Base-by-base conservation (phyloP, 1,284 basidiomycete genomes). In the Trichosporon sp. region DNA sequence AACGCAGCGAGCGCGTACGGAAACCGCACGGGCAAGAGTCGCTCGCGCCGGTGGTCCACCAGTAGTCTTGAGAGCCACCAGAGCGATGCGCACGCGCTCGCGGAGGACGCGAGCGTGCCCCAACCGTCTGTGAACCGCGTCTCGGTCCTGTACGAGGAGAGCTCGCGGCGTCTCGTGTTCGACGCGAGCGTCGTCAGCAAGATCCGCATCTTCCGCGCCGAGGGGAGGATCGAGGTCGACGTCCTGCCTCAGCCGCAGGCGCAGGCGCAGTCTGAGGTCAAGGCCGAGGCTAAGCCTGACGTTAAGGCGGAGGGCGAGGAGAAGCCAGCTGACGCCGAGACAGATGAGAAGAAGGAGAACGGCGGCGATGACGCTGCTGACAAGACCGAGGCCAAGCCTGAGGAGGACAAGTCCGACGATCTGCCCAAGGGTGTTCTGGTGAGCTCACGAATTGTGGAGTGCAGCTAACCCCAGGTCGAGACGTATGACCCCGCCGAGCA, bases 91-190 rank as follows among this genome's bases (percentile, higher is more conserved):
- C 47, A 63, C n/a, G 64, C 66, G 11, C 64, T 27, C 2, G 23
- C 68, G 15, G 44, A 65, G 66, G 27, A 60, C 56, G 6, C 56
- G 29, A 66, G 70, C 42, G 65, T 70, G 5, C 38, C 67, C 2
- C 69, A 69, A 31, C 70, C 75, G 4, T 74, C 70, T 3, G 64
- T 77, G 66, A 84, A 87, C 77, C 80, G 86, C 23, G 77, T 98
- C n/a, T 95, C 92, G 13, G 92, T 98, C 77, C 91, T 96, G 0
- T 99, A 96, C 81, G 93, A 94, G 71, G 90, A 90, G 53, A 93
- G 92, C 63, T 89, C 90, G 68, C 87, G 92, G 68, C 87, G 96
- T 42, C 86, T 99, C 62, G 90, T 95, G 29, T 87, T 98, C 70
- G 92, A 98, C 81, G 91, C 95, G 2, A 90, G 91, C 69, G 89